phyloP scores from a whole-genome alignment of 495 filamentous ascomycete genomes.

The Durotheca rogersii region DNA sequence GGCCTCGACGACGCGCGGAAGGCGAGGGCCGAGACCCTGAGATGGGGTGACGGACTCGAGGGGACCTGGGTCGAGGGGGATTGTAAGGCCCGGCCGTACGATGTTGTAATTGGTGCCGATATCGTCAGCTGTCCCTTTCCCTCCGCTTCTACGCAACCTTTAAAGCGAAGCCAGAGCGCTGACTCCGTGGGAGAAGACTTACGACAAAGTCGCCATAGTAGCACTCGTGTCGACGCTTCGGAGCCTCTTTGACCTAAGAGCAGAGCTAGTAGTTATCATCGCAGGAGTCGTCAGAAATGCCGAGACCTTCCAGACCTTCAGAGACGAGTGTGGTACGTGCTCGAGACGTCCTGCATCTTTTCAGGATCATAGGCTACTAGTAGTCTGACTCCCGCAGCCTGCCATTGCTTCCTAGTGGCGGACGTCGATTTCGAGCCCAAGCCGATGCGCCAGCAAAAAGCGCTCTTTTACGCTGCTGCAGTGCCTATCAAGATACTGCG shows the following conservation, averaged over 20 bases:
- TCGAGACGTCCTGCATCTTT: slow-evolving; percentile 16
- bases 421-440: slow-evolving; percentile 48
- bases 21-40: slow-evolving; percentile 45
- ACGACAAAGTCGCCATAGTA: slow-evolving; percentile 37
- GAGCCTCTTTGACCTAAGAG: slow-evolving; percentile 35
- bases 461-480: slow-evolving; percentile 57
- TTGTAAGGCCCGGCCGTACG: slow-evolving; percentile 26
- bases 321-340: slow-evolving; percentile 35
- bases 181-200: slow-evolving; percentile 46
- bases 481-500: slow-evolving; percentile 50
- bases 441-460: slow-evolving; percentile 49
- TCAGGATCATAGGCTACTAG: no score
- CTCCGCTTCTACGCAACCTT: no score
- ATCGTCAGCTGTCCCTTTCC: no score
- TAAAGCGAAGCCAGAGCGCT: no score
- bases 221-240: slow-evolving; percentile 38
- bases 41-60: slow-evolving; percentile 51
- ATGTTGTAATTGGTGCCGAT: slow-evolving; percentile 46
- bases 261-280: slow-evolving; percentile 35
- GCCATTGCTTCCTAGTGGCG: slow-evolving; percentile 42
- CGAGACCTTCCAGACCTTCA: slow-evolving; percentile 38
- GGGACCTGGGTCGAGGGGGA: slow-evolving; percentile 30
- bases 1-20: slow-evolving; percentile 39
- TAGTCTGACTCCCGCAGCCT: slow-evolving; percentile 31
- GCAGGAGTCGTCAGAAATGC: slow-evolving; percentile 40